These are phyloP conservation scores for Boletellus sp. DNA, from an alignment of 1,284 basidiomycete genomes.

Conservation along the genomic window DNA sequence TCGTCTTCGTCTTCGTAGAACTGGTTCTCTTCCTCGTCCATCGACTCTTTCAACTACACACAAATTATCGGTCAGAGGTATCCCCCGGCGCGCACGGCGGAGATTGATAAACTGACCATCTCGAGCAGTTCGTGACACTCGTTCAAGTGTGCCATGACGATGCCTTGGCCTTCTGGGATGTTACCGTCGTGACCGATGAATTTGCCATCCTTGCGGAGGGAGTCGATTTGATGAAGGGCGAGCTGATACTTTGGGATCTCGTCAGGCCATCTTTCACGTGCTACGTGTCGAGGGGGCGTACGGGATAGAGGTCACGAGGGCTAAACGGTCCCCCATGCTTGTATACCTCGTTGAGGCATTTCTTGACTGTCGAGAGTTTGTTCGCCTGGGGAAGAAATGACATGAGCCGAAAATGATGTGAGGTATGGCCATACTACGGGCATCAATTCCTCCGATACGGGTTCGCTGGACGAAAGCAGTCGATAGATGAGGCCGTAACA, in stretches of 20 bases:
- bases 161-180: constrained; percentile 95
- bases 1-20: constrained; percentile 49
- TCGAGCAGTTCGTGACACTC: constrained; percentile 96
- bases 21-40: constrained; percentile 63
- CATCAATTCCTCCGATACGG: constrained; percentile 98
- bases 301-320: constrained; percentile 94
- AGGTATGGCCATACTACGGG: constrained; percentile 66
- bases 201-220: constrained; percentile 88
- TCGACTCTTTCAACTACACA: constrained; percentile 73
- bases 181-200: constrained; percentile 81
- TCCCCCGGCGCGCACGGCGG: not conserved
- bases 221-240: constrained; percentile 94
- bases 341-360: constrained; percentile 94
- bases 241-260: constrained; percentile 74
- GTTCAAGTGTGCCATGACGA: constrained; percentile 92
- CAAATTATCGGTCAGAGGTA: not conserved
- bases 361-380: constrained; percentile 91
- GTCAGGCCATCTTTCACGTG: constrained; percentile 1
- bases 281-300: constrained; percentile 37
- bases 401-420: not conserved
- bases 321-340: constrained; percentile 96
- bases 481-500: constrained; percentile 97
- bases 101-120: constrained; percentile 56
- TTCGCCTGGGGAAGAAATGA: constrained; percentile 60
- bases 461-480: constrained; percentile 94